Percentiles rank a stretch among this genome's conserved stretches.
Conservation (phyloP, 2,329 filamentous ascomycete species). For the Penicillium nordicum region DNA sequence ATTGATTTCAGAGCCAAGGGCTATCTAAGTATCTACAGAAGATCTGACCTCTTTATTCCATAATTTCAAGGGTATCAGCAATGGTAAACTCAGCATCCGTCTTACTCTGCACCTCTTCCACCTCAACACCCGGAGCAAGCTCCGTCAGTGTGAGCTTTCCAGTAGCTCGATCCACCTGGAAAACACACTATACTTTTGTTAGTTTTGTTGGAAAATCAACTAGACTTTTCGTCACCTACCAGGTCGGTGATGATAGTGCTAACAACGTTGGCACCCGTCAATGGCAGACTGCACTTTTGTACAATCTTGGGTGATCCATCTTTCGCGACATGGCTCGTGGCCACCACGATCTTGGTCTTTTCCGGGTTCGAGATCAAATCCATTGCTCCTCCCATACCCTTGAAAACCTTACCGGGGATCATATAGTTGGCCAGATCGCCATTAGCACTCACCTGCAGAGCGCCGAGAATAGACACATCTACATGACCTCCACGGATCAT, state of each 20-base stretch:
- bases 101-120: conserved; percentile 67
- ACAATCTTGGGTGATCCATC: conserved; percentile 66
- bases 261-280: conserved; percentile 65
- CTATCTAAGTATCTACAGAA: too few relatives aligned
- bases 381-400: conserved; percentile 82
- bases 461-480: conserved; percentile 77
- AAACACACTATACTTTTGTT: conserved; percentile 57
- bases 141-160: conserved; percentile 55
- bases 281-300: conserved; percentile 59
- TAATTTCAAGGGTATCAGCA: conserved; percentile 55
- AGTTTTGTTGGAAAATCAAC: not conserved
- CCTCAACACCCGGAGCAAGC: conserved; percentile 63
- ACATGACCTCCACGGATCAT: conserved; percentile 87
- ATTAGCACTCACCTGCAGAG: conserved; percentile 72
- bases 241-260: conserved; percentile 72
- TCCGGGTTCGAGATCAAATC: conserved; percentile 69
- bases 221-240: conserved; percentile 45
- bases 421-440: conserved; percentile 88
- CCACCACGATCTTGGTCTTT: conserved; percentile 68
- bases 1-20: not conserved
- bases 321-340: conserved; percentile 67
- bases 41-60: conserved; percentile 34
- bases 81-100: conserved; percentile 67
- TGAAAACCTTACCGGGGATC: conserved; percentile 80
- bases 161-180: conserved; percentile 67